phyloP scores from a whole-genome alignment of 495 filamentous ascomycete species.

The Evernia prunastri region DNA sequence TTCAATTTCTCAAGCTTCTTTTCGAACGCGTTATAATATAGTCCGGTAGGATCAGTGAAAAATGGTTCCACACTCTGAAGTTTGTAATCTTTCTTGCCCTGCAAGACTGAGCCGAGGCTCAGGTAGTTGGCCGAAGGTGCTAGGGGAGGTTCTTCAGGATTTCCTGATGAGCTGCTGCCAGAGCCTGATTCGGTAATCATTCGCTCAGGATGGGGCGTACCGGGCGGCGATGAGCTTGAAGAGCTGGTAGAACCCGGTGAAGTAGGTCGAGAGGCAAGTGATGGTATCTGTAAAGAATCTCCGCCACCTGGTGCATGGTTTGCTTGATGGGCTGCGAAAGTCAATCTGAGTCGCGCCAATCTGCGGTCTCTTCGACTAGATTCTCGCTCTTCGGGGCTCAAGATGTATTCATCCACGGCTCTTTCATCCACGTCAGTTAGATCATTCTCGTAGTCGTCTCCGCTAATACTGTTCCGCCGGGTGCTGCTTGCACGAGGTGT shows the following conservation, averaged over 20 bases:
- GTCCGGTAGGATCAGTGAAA: constrained; percentile 58
- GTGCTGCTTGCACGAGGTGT: constrained; percentile 1
- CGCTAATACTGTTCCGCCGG: constrained; percentile 6
- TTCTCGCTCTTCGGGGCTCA: constrained; percentile 20
- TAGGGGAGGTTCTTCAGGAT: not conserved
- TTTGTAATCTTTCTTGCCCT: constrained; percentile 48
- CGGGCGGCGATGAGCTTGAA: constrained; percentile 9
- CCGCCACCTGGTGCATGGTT: constrained; percentile 10
- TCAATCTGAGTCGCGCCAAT: constrained; percentile 10
- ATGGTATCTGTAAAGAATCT: not conserved
- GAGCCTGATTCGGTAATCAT: not conserved
- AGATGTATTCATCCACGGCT: constrained; percentile 20
- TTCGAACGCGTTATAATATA: constrained; percentile 52
- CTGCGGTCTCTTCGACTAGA: constrained; percentile 15
- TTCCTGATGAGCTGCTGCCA: not conserved
- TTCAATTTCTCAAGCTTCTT: constrained; percentile 46
- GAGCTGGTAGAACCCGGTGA: not conserved
- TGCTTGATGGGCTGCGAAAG: constrained; percentile 10
- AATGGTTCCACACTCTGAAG: constrained; percentile 60
- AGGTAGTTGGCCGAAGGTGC: constrained; percentile 32
- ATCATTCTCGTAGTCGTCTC: constrained; percentile 20
- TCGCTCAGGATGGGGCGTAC: constrained; percentile 15
- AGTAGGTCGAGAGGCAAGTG: constrained; percentile 4
- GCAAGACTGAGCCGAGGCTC: constrained; percentile 45
- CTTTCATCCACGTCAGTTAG: constrained; percentile 11